Percentiles rank a stretch among this genome's conserved stretches.
Conservation (phyloP, 1,284 basidiomycete genomes). For the Paramarasmius palmivorus region DNA sequence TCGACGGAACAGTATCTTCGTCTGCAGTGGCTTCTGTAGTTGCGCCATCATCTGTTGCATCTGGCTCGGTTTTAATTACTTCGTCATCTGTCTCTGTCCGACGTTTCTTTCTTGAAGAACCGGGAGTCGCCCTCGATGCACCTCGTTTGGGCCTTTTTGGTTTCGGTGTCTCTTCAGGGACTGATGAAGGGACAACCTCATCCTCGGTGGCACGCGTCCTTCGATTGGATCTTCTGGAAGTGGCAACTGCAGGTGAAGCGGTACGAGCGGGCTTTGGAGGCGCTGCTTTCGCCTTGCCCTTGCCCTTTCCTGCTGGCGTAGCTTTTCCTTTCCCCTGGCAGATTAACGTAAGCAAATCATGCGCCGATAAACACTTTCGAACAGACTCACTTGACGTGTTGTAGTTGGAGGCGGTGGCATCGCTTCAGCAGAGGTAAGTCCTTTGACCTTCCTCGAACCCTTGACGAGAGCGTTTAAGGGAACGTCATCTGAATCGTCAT, state of each 20-base stretch:
- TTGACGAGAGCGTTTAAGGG: constrained; percentile 36
- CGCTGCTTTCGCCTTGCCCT: constrained; percentile 11
- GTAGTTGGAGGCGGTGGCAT: constrained; percentile 5
- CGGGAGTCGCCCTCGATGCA: neutral
- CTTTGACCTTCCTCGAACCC: constrained; percentile 1
- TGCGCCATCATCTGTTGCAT: constrained; percentile 33
- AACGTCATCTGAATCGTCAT: constrained; percentile 42
- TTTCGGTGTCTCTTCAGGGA: constrained; percentile 5
- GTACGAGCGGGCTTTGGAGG: neutral
- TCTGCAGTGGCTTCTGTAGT: constrained; percentile 46
- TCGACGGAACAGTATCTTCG: constrained; percentile 35
- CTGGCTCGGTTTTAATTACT: neutral
- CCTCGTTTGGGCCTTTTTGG: constrained; percentile 9
- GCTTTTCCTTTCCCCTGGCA: neutral
- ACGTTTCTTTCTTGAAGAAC: constrained; percentile 1
- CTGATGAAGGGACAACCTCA: constrained; percentile 14
- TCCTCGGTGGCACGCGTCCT: constrained; percentile 18
- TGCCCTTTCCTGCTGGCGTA: neutral
- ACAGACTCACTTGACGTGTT: neutral
- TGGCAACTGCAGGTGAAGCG: neutral
- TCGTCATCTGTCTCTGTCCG: constrained; percentile 5
- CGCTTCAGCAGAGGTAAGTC: neutral
- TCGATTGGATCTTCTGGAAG: constrained; percentile 5
- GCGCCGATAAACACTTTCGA: neutral
- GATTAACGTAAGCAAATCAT: neutral